Evolutionary conservation across 1,139 yeast species (phyloP), one percentile per base, ranked within the genome.

Genomic region (Trichomonascaceae sp.): DNA sequence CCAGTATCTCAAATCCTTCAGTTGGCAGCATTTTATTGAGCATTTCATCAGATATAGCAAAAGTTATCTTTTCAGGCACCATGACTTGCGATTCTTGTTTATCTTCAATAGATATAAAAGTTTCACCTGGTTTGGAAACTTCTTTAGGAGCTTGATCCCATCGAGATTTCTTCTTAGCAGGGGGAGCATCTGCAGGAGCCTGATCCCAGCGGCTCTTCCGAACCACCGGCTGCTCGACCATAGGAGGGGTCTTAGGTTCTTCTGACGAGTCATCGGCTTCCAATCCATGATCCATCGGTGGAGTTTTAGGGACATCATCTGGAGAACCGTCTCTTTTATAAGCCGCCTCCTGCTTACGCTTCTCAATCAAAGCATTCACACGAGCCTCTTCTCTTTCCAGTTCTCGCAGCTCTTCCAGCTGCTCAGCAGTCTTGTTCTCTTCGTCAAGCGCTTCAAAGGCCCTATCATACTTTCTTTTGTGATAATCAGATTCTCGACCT

Each of bases 11-110:
- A 60, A 79, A 84, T 0, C 85, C 87, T 9, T 65, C 69, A 1
- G 68, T 58, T 0, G 89, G 90, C 39, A 85, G 68, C 7, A 84
- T 65, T 53, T 71, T 69, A 56, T 82, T 79, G 13, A 84, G 69
- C 22, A 77, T 71, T 27, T 72, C 79, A 57, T 79, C 79, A 0
- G 83, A 75, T 32, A 83, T 66, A 0, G 76, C 74, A 4, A 80
- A 70, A 1, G 82, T 53, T 7, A 55, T 50, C 17, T 36, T 15
- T 13, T 5, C 17, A 15, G 17, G 17, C 7, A 7, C 41, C 17
- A 36, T 13, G 5, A 6, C 41, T 15, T 36, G 41, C 17, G 15
- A 6, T 3, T 8, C n/a, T 13, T 36, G 17, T 2, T 36, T 13
- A 15, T 36, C 8, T 6, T 36, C 41, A n/a, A 36, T n/a, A 15